phyloP scores from a whole-genome alignment of 306 rosid genomes.

The Arachis stenosperma region DNA sequence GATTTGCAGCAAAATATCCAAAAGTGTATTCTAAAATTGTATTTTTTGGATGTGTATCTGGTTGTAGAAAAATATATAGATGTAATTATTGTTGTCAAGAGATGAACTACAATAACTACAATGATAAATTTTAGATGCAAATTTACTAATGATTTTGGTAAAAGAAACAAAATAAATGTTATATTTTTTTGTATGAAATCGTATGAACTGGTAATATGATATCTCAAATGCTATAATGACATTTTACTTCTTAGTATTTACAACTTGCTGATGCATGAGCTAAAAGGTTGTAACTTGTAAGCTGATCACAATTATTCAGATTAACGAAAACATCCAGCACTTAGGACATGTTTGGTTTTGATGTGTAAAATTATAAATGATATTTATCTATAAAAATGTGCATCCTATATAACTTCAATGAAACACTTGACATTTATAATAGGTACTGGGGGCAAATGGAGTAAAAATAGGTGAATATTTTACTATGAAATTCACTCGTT shows the following conservation, averaged over 20 bases:
- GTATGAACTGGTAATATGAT: constrained; percentile 19
- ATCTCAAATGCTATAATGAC: constrained; percentile 13
- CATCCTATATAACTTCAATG: too few relatives aligned
- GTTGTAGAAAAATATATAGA: constrained; percentile 61
- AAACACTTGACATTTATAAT: neutral
- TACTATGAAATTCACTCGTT: neutral
- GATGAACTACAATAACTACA: constrained; percentile 43
- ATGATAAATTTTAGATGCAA: constrained; percentile 32
- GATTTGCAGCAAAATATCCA: constrained; percentile 52
- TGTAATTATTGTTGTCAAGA: constrained; percentile 44
- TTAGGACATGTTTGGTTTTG: too few relatives aligned
- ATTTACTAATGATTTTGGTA: constrained; percentile 41
- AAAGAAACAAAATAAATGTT: constrained; percentile 35
- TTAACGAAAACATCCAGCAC: neutral
- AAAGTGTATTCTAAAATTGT: constrained; percentile 57
- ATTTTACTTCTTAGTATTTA: neutral
- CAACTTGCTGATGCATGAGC: neutral
- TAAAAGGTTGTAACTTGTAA: neutral
- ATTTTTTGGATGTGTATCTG: constrained; percentile 40
- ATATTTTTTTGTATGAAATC: constrained; percentile 11
- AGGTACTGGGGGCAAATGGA: constrained; percentile 4
- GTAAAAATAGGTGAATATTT: constrained; percentile 22
- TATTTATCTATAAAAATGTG: too few relatives aligned
- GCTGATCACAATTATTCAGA: constrained; percentile 6
- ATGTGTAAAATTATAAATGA: too few relatives aligned